These are phyloP conservation scores for Aureobasidium leucospermi DNA, from an alignment of 2,329 filamentous ascomycete species.

Conservation along the genomic window DNA sequence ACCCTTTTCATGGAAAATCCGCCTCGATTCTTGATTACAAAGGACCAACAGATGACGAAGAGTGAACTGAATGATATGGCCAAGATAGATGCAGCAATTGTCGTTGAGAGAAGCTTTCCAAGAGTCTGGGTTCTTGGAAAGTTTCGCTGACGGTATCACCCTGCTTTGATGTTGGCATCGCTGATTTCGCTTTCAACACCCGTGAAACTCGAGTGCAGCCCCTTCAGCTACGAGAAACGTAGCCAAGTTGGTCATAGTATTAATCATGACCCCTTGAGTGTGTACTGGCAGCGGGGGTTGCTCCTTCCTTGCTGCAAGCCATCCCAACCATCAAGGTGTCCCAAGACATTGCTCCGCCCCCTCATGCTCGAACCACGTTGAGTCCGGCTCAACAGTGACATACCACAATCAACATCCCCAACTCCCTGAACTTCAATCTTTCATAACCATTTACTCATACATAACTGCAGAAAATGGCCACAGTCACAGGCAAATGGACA, in stretches of 20 bases:
- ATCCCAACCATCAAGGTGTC: neutral
- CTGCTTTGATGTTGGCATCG: neutral
- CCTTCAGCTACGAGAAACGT: neutral
- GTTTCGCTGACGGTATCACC: neutral
- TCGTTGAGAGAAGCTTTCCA: neutral
- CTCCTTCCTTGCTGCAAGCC: neutral
- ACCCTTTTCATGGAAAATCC: neutral
- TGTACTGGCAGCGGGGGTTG: neutral
- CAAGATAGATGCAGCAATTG: neutral
- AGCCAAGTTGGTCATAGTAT: no score
- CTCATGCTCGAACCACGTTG: no score
- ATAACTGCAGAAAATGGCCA: neutral
- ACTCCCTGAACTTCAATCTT: no score
- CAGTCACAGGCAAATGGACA: conserved; percentile 29
- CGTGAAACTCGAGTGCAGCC: no score
- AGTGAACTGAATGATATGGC: no score
- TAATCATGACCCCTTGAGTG: neutral
- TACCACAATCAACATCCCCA: neutral
- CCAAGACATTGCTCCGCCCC: neutral
- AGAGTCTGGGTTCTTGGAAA: neutral
- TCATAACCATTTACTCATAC: no score
- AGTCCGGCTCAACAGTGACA: neutral
- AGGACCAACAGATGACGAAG: no score
- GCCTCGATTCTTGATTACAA: neutral
- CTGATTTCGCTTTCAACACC: no score